phyloP scores from a whole-genome alignment of 192 early-diverging fungal species.

The Linnemannia exigua region DNA sequence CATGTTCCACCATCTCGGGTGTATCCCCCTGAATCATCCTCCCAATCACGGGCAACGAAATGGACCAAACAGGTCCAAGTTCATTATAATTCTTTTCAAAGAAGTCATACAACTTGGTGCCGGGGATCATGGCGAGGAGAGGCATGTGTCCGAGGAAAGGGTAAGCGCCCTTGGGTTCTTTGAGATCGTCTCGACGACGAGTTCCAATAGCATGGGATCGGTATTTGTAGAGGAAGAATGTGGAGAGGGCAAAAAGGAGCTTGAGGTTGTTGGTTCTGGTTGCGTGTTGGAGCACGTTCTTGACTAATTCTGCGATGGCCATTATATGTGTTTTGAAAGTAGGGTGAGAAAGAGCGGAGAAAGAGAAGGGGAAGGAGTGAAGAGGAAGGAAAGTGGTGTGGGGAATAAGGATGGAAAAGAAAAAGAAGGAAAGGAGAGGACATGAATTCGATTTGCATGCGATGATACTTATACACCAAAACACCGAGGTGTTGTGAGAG shows the following conservation, averaged over 20 bases:
- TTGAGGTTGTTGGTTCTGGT: slow-evolving; percentile 5
- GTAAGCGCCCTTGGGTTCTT: slow-evolving; percentile 22
- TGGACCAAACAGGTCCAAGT: slow-evolving; percentile 28
- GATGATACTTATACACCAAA: not conserved
- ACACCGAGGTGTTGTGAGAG: not conserved
- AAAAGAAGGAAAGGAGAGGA: not conserved
- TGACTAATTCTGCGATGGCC: not conserved
- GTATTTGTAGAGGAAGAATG: slow-evolving; percentile 21
- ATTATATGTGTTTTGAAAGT: not conserved
- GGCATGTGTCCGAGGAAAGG: slow-evolving; percentile 28
- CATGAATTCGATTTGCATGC: not conserved
- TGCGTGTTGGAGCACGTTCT: not conserved
- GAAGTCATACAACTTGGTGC: slow-evolving; percentile 13
- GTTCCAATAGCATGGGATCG: slow-evolving; percentile 28
- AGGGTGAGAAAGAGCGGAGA: not conserved
- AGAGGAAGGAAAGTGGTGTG: not conserved
- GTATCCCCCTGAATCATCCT: slow-evolving; percentile 35
- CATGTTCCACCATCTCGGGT: slow-evolving; percentile 34
- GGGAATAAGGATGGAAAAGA: not conserved
- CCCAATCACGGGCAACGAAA: slow-evolving; percentile 12
- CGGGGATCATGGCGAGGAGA: slow-evolving; percentile 17
- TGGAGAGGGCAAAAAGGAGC: not conserved
- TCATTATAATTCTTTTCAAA: slow-evolving; percentile 21
- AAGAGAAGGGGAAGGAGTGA: not conserved
- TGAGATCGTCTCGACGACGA: slow-evolving; percentile 23